Percentiles rank a stretch among this genome's conserved stretches.
Evolutionary conservation across 2,329 filamentous ascomycete species (phyloP).

Genomic region (Aspergillus aculeatinus): DNA sequence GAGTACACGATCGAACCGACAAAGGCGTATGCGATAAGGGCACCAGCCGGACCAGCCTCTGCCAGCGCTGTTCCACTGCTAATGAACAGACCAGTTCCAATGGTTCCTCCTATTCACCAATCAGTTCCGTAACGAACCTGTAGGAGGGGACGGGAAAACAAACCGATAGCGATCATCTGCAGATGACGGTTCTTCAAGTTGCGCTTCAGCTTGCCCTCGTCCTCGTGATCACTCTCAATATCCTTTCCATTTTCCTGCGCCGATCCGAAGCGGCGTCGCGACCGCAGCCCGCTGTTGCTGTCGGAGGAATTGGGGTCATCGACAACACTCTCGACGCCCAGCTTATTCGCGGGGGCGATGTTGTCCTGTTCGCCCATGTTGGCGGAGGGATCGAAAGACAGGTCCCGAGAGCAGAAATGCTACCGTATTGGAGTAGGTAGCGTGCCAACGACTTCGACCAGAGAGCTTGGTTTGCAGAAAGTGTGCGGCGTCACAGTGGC

Average conservation of each 20-base stretch:
- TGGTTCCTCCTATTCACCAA: conserved; percentile 53
- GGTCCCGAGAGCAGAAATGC: background rate
- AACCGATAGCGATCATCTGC: conserved; percentile 27
- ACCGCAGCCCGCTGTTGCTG: background rate
- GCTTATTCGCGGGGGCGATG: background rate
- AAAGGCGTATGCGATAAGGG: conserved; percentile 66
- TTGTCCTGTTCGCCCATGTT: background rate
- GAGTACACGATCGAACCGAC: conserved; percentile 71
- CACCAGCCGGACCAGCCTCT: conserved; percentile 62
- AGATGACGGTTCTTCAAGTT: conserved; percentile 24
- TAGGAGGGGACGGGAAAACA: background rate
- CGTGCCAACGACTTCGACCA: background rate
- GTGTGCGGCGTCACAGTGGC: background rate
- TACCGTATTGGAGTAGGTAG: background rate
- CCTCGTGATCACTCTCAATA: conserved; percentile 6
- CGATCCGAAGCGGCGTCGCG: background rate
- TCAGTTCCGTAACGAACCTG: background rate
- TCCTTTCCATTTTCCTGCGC: background rate
- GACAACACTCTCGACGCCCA: background rate
- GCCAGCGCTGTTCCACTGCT: conserved; percentile 63
- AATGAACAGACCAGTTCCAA: conserved; percentile 71
- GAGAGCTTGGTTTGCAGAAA: background rate
- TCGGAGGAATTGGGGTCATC: background rate
- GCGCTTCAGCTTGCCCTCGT: conserved; percentile 19
- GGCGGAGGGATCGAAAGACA: background rate